Base-by-base conservation (phyloP, 352 stramenopile species). In the Phytophthora constricta region DNA sequence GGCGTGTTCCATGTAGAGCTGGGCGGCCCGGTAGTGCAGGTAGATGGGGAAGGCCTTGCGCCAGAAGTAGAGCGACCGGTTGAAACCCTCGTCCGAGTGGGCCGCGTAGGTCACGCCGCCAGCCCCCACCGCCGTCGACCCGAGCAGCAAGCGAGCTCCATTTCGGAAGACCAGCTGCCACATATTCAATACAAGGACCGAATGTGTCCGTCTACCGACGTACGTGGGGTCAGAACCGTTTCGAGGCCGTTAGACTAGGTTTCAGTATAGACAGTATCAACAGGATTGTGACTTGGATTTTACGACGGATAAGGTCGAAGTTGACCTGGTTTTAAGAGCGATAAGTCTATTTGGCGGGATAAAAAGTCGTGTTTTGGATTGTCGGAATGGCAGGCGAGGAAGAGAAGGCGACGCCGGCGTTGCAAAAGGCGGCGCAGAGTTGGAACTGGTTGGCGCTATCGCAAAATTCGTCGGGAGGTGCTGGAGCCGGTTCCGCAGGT, bases 21-120 rank as follows among this genome's bases (percentile, higher is more conserved):
- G 86, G 33, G 77, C 79, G 7, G 72, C 74, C 19, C 89, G 82
- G 71, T 96, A 96, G 64, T 95, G 84, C 34, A 90, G 46, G 66
- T 96, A 96, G 65, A 94, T 92, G 39, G 89, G 89, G 71, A 96
- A 92, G 11, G 86, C 89, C 64, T 93, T 92, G 62, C 86, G 82
- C 84, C 87, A 96, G 66, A 96, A 96, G 76, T 90, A 92, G 3
- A 94, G 62, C 16, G 86, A 94, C 5, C 89, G 83, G 22, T 72
- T 68, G 67, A 96, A 93, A 39, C 89, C 89, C 55, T 96, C 89
- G 59, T 96, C 87, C 19, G 72, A 79, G 25, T 93, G 72, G 17
- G 81, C 68, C 19, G 87, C 74, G 65, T 87, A 87, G 39, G 84
- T 76, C 10, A 90, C 72, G 47, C 80, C 80, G 8, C 76, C 72